Conservation (phyloP, 306 rosid genomes). For the Corylus avellana region DNA sequence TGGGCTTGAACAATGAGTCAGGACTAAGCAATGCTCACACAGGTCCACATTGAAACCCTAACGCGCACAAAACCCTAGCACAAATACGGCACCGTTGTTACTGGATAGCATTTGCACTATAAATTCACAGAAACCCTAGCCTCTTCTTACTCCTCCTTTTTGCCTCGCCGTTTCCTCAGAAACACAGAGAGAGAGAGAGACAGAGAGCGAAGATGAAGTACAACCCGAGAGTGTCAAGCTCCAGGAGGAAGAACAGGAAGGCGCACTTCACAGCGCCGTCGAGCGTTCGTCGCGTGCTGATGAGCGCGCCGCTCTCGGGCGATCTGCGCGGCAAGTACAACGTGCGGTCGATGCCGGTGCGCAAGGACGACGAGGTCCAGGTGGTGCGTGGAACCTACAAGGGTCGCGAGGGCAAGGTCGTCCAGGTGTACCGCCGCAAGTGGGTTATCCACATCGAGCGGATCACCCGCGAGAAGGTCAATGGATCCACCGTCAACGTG, state of each 20-base stretch:
- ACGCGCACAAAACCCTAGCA: background rate
- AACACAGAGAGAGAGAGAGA: background rate
- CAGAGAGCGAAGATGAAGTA: conserved; percentile 60
- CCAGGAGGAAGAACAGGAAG: conserved; percentile 94
- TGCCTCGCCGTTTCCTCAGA: conserved; percentile 12
- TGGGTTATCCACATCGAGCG: conserved; percentile 97
- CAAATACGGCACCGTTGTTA: background rate
- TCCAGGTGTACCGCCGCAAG: conserved; percentile 90
- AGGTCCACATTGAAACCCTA: background rate
- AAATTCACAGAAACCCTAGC: background rate
- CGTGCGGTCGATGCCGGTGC: conserved; percentile 85
- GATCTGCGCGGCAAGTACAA: conserved; percentile 90
- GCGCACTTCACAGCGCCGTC: conserved; percentile 97
- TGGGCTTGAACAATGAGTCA: too few species aligned
- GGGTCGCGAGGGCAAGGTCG: conserved; percentile 93
- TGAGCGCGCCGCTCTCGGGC: conserved; percentile 86
- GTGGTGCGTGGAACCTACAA: conserved; percentile 87
- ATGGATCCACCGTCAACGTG: conserved; percentile 92
- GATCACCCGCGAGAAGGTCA: conserved; percentile 92
- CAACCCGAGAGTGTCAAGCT: conserved; percentile 83
- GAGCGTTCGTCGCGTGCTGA: conserved; percentile 78
- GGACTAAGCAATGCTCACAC: too few species aligned
- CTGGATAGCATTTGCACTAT: background rate
- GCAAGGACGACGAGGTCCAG: conserved; percentile 95
- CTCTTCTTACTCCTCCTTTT: background rate